A percentile compares a stretch with the other conserved stretches of the same genome.
Conservation (phyloP, 768 basidiomycete genomes). For the Tulasnella sp. region DNA sequence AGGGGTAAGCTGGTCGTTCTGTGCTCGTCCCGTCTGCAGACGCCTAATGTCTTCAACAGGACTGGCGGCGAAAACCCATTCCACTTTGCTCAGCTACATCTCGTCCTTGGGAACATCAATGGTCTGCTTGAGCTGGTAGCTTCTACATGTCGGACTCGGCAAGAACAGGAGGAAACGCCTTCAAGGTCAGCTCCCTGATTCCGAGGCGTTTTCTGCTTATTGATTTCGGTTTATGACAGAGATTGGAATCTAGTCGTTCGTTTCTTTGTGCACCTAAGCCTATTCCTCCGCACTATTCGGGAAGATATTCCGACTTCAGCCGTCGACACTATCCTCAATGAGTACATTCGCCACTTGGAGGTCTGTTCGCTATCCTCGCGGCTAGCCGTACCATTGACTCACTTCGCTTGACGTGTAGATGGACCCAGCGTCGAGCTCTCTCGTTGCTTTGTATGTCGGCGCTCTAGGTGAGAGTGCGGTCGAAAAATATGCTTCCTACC, state of each 20-base stretch:
- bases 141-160: background rate
- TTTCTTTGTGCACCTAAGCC: slow-evolving; percentile 89
- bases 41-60: background rate
- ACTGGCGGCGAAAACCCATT: slow-evolving; percentile 45
- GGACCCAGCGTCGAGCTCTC: slow-evolving; percentile 48
- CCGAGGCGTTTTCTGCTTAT: background rate
- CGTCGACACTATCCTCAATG: slow-evolving; percentile 72
- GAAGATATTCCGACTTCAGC: slow-evolving; percentile 58
- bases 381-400: background rate
- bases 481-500: slow-evolving; percentile 83
- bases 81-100: slow-evolving; percentile 68
- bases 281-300: slow-evolving; percentile 77
- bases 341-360: slow-evolving; percentile 82
- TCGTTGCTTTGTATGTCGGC: slow-evolving; percentile 90
- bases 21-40: background rate
- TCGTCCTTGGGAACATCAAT: slow-evolving; percentile 61
- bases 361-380: slow-evolving; percentile 27
- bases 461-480: slow-evolving; percentile 85
- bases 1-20: slow-evolving; percentile 38
- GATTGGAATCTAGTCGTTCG: slow-evolving; percentile 27
- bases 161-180: background rate
- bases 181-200: background rate
- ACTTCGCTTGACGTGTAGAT: background rate
- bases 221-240: background rate
- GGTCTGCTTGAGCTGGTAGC: slow-evolving; percentile 49